Evolutionary conservation across 108 stramenopile species (phyloP).

Genomic region (Nitzschia inconspicua): DNA sequence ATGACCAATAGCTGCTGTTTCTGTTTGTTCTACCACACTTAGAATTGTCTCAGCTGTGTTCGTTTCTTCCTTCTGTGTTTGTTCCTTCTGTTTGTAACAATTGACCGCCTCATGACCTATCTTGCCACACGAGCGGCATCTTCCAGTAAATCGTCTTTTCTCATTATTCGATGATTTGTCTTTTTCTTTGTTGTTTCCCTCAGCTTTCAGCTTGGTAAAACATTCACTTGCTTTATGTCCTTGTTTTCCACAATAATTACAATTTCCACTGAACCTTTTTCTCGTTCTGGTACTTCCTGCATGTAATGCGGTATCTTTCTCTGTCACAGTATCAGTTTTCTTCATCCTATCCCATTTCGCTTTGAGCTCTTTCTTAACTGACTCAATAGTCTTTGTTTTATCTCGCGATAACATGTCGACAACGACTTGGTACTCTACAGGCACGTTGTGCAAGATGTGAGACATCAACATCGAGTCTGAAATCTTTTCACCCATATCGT

Average conservation of each 20-base stretch:
- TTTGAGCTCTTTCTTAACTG: neutral
- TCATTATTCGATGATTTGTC: neutral
- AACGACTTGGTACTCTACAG: slow-evolving; percentile 1
- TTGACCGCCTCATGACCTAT: slow-evolving; percentile 9
- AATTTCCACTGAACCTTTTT: neutral
- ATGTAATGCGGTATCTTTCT: too few relatives aligned
- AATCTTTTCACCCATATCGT: neutral
- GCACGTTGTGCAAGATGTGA: slow-evolving; percentile 2
- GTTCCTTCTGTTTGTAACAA: slow-evolving; percentile 1
- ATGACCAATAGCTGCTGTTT: neutral
- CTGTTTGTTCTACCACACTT: neutral
- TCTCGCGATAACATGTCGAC: neutral
- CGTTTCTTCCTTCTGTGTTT: neutral
- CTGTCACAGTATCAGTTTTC: neutral
- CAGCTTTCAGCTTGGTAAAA: neutral
- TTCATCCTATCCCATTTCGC: neutral
- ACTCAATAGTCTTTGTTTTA: neutral
- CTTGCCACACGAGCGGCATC: slow-evolving; percentile 13
- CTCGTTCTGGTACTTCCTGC: neutral
- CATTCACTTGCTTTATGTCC: too few relatives aligned
- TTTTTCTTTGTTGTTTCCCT: neutral
- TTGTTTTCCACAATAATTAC: too few relatives aligned
- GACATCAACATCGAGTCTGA: neutral
- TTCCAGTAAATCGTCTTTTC: slow-evolving; percentile 7
- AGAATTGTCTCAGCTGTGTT: neutral